Percentiles rank a stretch among this genome's conserved stretches.
phyloP scores from a whole-genome alignment of 1,284 basidiomycete genomes.

The Trichosporon sp. region DNA sequence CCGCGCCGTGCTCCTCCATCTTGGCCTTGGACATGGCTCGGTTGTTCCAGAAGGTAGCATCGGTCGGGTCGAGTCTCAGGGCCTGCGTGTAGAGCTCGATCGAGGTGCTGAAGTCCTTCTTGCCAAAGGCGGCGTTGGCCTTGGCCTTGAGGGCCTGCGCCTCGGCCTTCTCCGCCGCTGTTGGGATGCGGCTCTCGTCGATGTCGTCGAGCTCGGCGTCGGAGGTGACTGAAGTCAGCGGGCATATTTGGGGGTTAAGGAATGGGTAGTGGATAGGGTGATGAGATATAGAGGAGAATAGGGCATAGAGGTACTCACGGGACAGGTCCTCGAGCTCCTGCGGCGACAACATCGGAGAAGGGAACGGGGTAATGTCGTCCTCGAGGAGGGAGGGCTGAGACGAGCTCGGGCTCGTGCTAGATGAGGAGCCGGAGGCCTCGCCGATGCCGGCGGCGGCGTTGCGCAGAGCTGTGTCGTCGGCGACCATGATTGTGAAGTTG shows the following conservation, averaged over 20 bases:
- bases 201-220: constrained; percentile 44
- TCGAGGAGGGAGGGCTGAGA: constrained; percentile 14
- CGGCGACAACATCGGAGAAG: constrained; percentile 33
- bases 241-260: background rate
- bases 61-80: constrained; percentile 66
- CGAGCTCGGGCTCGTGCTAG: constrained; percentile 13
- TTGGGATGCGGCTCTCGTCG: constrained; percentile 49
- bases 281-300: background rate
- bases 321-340: constrained; percentile 38
- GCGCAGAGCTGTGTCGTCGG: constrained; percentile 9
- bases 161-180: constrained; percentile 62
- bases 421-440: constrained; percentile 5
- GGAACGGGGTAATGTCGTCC: constrained; percentile 46
- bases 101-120: constrained; percentile 58
- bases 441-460: constrained; percentile 8
- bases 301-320: constrained; percentile 24
- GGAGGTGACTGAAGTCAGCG: constrained; percentile 32
- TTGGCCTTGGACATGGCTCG: constrained; percentile 51
- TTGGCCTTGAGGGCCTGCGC: constrained; percentile 68
- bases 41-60: constrained; percentile 48
- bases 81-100: constrained; percentile 70
- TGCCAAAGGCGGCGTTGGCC: constrained; percentile 78
- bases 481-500: constrained; percentile 4
- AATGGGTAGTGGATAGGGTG: no score
- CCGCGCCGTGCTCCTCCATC: constrained; percentile 51